phyloP scores from a whole-genome alignment of 2,329 filamentous ascomycete species.

The Penicillium rolfsii region DNA sequence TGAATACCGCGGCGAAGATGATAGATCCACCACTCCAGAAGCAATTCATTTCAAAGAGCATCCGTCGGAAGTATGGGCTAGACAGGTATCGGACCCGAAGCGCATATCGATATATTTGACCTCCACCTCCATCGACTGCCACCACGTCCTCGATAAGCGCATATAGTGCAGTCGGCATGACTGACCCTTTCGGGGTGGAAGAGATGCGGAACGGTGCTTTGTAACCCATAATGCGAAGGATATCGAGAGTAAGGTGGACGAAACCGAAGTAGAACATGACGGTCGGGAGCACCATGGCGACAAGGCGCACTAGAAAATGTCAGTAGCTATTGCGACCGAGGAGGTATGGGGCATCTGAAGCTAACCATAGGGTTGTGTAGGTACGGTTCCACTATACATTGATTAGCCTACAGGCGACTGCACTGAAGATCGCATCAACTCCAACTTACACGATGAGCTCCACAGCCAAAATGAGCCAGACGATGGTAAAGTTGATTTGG shows the following conservation, averaged over 20 bases:
- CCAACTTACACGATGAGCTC: constrained; percentile 47
- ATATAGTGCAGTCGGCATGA: constrained; percentile 63
- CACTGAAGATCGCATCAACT: not conserved
- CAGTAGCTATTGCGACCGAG: not conserved
- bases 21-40: constrained; percentile 61
- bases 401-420: constrained; percentile 19
- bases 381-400: constrained; percentile 45
- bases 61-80: constrained; percentile 57
- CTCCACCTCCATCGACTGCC: constrained; percentile 67
- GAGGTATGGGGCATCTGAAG: not conserved
- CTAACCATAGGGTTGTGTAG: constrained; percentile 45
- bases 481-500: constrained; percentile 51
- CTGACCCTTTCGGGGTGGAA: constrained; percentile 62
- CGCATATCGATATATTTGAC: constrained; percentile 56
- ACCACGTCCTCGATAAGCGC: constrained; percentile 70
- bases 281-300: constrained; percentile 50
- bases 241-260: constrained; percentile 47
- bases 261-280: constrained; percentile 53
- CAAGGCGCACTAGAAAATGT: constrained; percentile 41
- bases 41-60: constrained; percentile 59
- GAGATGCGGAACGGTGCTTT: constrained; percentile 65
- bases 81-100: constrained; percentile 57
- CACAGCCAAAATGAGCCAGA: constrained; percentile 49
- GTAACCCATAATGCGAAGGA: constrained; percentile 47
- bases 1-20: constrained; percentile 51